phyloP scores from a whole-genome alignment of 345 rosid species.

The Odontarrhena argentea region DNA sequence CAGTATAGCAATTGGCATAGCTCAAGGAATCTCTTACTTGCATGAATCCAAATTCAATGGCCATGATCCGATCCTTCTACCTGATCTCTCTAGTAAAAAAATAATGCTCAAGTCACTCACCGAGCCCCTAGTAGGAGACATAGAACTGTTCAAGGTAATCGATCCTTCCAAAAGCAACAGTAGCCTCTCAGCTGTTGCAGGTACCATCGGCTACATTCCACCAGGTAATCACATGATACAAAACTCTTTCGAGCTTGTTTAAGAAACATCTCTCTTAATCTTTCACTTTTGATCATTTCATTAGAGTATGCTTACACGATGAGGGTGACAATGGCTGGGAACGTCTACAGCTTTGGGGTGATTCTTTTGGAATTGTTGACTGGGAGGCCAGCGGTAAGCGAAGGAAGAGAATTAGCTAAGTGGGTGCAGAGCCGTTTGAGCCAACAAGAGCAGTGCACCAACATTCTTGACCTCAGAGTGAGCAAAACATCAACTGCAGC shows the following conservation, averaged over 20 bases:
- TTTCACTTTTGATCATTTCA: conserved; percentile 11
- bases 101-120: conserved; percentile 74
- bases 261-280: conserved; percentile 23
- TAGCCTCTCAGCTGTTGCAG: conserved; percentile 85
- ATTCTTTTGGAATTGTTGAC: conserved; percentile 79
- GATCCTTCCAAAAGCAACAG: conserved; percentile 82
- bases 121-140: conserved; percentile 81
- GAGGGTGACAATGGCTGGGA: conserved; percentile 85
- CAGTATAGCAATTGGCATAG: conserved; percentile 80
- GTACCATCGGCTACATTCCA: conserved; percentile 83
- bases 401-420: conserved; percentile 78
- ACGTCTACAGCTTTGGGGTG: conserved; percentile 82
- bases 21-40: conserved; percentile 81
- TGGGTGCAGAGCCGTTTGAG: conserved; percentile 60
- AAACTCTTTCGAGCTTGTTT: neutral
- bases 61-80: conserved; percentile 64
- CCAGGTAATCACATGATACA: conserved; percentile 56
- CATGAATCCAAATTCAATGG: conserved; percentile 56
- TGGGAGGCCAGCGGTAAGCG: conserved; percentile 70
- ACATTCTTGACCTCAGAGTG: conserved; percentile 66
- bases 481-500: conserved; percentile 57
- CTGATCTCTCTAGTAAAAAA: conserved; percentile 77
- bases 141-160: conserved; percentile 81
- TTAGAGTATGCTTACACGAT: conserved; percentile 94
- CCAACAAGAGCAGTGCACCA: conserved; percentile 55